Base-by-base conservation (phyloP, 2,329 filamentous ascomycete species). In the Geosmithia flava region DNA sequence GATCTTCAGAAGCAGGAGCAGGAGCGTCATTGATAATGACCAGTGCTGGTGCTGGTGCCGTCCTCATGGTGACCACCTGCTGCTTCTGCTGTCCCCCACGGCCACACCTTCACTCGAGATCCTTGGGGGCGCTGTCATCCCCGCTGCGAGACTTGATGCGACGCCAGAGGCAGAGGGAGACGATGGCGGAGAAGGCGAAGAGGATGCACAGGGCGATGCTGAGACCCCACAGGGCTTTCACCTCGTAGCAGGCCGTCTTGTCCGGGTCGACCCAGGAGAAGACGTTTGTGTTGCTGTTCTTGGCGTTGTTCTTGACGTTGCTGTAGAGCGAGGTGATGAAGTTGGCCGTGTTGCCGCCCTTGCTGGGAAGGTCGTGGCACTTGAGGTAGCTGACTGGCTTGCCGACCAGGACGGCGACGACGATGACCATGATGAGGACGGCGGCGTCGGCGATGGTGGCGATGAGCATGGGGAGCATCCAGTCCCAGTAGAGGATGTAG, bases 171-270 rank as follows among this genome's bases (percentile, higher is more conserved):
- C 79, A 78, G 48, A 70, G 64, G 29, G 72, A 75, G 44, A 76
- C 71, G 46, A 83, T 64, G 44, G 72, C 67, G 2, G 80, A 83
- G 51, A 86, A 74, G 52, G 78, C 73, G 58, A 86, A 87, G 37
- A 87, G 67, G 42, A 85, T 76, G 62, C 81, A 88, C 46, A 94
- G 75, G 4, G 81, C 81, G 63, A 95, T 90, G 62, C 80, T 78
- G 51, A 95, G 66, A 1, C 88, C 89, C 90, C 89, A 95, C 54
- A 93, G 78, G 16, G 85, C 79, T 74, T 95, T 94, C 63, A 89
- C 81, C 70, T 93, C 81, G 58, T 82, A 80, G 69, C 90, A 96
- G 48, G 85, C 85, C 17, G 75, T 63, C 62, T 72, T 72, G 55
- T 71, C 72, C 3, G 70, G 68, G 48, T 71, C 70, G 20, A 73